These are phyloP conservation scores for Discostella stelligera DNA, from an alignment of 352 stramenopile genomes.

Conservation along the genomic window DNA sequence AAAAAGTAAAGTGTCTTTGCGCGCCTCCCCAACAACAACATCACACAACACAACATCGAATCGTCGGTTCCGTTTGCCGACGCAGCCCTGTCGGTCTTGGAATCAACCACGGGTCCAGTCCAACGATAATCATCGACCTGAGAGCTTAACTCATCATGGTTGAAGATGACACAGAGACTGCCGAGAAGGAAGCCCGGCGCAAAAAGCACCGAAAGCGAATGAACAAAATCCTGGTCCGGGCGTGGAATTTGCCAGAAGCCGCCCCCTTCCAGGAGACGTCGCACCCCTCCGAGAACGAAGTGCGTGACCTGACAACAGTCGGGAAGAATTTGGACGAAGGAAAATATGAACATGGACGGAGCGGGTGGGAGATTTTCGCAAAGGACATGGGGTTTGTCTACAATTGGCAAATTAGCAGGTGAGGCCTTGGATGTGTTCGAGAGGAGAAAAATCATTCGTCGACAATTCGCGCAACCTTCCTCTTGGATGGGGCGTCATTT, in stretches of 20 bases:
- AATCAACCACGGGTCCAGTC: background rate
- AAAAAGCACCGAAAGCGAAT: conserved; percentile 69
- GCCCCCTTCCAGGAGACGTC: conserved; percentile 64
- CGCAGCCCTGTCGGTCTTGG: too few relatives aligned
- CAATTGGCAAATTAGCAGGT: conserved; percentile 69
- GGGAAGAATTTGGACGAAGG: conserved; percentile 74
- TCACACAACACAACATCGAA: too few relatives aligned
- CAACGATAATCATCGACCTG: background rate
- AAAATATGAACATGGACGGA: conserved; percentile 61
- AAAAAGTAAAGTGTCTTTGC: too few relatives aligned
- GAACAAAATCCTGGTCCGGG: conserved; percentile 72
- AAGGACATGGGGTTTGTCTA: conserved; percentile 79
- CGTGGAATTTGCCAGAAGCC: conserved; percentile 64
- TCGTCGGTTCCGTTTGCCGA: too few relatives aligned
- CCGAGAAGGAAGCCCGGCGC: conserved; percentile 62
- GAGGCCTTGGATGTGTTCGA: conserved; percentile 15
- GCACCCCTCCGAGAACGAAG: conserved; percentile 21
- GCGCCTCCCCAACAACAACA: too few relatives aligned
- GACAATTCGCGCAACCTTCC: conserved; percentile 3
- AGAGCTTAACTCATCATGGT: background rate
- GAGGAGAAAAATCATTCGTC: conserved; percentile 17
- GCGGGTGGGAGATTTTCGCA: conserved; percentile 78
- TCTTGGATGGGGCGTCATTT: conserved; percentile 2
- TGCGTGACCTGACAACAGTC: conserved; percentile 55
- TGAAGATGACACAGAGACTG: conserved; percentile 3